Percentiles rank a stretch among this genome's conserved stretches.
phyloP scores from a whole-genome alignment of 495 filamentous ascomycete genomes.

The Thermothielavioides terrestris region DNA sequence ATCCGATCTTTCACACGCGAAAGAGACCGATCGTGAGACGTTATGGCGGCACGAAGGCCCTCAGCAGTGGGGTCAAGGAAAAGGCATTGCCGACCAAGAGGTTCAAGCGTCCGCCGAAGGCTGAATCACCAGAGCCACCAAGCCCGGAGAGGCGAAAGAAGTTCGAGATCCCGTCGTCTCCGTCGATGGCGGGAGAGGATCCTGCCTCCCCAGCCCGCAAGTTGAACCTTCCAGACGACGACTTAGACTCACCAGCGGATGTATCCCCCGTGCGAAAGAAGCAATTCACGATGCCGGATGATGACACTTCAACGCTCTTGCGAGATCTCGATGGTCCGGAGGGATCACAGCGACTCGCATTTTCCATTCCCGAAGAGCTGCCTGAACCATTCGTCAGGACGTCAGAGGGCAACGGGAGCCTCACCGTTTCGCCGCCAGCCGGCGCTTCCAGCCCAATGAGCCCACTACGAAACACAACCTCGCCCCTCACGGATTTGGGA shows the following conservation, averaged over 20 bases:
- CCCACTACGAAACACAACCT: background rate
- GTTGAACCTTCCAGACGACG: background rate
- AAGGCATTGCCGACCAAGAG: background rate
- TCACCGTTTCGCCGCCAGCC: background rate
- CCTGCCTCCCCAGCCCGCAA: background rate
- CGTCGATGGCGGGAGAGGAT: background rate
- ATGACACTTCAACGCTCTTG: background rate
- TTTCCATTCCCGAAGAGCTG: slow-evolving; percentile 11
- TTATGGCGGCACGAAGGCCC: background rate
- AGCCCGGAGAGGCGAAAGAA: background rate
- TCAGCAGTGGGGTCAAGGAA: background rate
- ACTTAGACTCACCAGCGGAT: background rate
- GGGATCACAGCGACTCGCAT: slow-evolving; percentile 3
- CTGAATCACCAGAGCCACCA: background rate
- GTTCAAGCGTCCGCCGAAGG: slow-evolving; percentile 1
- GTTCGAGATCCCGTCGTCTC: background rate
- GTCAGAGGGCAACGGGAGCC: background rate
- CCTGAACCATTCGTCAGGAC: slow-evolving; percentile 5
- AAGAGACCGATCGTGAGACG: background rate
- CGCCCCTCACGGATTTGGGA: slow-evolving; percentile 9
- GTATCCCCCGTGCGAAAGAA: slow-evolving; percentile 2
- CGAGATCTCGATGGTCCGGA: background rate
- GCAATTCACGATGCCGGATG: background rate
- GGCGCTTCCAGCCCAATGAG: background rate
- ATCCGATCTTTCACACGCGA: background rate